These are phyloP conservation scores for Botrytis galanthina DNA, from an alignment of 2,329 filamentous ascomycete species.

Conservation along the genomic window DNA sequence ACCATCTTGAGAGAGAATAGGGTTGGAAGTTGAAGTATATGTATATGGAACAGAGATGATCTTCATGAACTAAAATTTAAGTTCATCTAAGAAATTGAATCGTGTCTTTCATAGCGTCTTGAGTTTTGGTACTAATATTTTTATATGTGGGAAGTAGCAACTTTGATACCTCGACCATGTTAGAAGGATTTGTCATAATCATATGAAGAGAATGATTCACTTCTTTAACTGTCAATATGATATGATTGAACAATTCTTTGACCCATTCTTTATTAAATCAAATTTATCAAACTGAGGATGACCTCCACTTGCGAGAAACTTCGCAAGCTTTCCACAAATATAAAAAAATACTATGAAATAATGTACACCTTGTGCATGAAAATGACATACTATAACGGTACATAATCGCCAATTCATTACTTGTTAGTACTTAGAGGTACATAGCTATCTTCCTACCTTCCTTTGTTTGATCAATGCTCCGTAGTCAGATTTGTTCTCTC, in stretches of 20 bases:
- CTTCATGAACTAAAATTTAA: slow-evolving; percentile 10
- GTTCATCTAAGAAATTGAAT: not conserved
- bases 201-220: not conserved
- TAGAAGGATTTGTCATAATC: slow-evolving; percentile 8
- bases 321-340: slow-evolving; percentile 10
- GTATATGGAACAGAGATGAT: not conserved
- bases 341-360: not conserved
- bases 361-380: slow-evolving; percentile 12
- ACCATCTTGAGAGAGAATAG: not conserved
- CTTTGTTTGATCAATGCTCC: slow-evolving; percentile 2
- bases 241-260: not conserved
- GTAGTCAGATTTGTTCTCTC: not conserved
- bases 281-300: not conserved
- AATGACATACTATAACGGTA: not conserved
- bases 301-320: slow-evolving; percentile 4
- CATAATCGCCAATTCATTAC: not conserved
- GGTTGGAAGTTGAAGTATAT: not conserved
- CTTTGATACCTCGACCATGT: slow-evolving; percentile 14
- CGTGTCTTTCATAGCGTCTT: slow-evolving; percentile 1
- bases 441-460: not conserved
- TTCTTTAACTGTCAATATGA: not conserved
- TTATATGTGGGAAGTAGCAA: slow-evolving; percentile 1
- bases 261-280: not conserved
- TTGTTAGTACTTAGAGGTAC: slow-evolving; percentile 9
- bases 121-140: slow-evolving; percentile 2